Conservation (phyloP, 208 protist species). For the Leishmania tarentolae region DNA sequence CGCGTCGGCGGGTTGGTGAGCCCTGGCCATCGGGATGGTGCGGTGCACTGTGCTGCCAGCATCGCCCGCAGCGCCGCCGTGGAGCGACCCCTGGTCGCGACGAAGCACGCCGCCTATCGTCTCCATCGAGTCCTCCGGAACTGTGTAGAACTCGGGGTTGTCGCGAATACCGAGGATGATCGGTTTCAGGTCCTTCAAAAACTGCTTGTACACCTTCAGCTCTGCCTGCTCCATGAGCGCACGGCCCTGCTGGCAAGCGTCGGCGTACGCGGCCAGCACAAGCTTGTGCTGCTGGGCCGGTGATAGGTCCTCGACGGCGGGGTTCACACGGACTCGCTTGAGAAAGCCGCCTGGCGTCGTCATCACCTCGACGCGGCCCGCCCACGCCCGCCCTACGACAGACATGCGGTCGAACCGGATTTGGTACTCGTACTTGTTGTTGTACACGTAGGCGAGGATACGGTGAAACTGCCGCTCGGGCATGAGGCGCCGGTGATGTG, state of each 20-base stretch:
- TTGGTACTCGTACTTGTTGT: constrained; percentile 95
- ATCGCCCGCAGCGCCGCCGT: neutral
- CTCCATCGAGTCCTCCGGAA: constrained; percentile 70
- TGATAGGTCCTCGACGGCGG: constrained; percentile 76
- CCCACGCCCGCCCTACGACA: constrained; percentile 81
- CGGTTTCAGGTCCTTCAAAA: constrained; percentile 87
- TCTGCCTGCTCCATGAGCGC: constrained; percentile 88
- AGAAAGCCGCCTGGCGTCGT: constrained; percentile 85
- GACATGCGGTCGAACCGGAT: constrained; percentile 92
- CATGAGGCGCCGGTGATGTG: constrained; percentile 91
- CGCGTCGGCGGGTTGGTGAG: constrained; percentile 70
- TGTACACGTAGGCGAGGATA: constrained; percentile 93
- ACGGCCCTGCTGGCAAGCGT: constrained; percentile 72
- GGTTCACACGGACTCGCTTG: constrained; percentile 86
- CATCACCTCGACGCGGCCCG: constrained; percentile 84
- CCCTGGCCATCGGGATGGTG: constrained; percentile 87
- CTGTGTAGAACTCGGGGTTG: constrained; percentile 93
- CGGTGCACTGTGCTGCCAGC: constrained; percentile 37
- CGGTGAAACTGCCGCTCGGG: constrained; percentile 91
- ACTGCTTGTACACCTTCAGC: constrained; percentile 90
- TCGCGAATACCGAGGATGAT: constrained; percentile 91
- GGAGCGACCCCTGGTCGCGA: constrained; percentile 5
- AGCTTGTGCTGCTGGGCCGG: constrained; percentile 64
- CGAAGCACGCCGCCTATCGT: constrained; percentile 73
- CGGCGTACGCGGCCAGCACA: constrained; percentile 81